These are phyloP conservation scores for Trichosporon sp. DNA, from an alignment of 1,284 basidiomycete genomes.

Conservation along the genomic window DNA sequence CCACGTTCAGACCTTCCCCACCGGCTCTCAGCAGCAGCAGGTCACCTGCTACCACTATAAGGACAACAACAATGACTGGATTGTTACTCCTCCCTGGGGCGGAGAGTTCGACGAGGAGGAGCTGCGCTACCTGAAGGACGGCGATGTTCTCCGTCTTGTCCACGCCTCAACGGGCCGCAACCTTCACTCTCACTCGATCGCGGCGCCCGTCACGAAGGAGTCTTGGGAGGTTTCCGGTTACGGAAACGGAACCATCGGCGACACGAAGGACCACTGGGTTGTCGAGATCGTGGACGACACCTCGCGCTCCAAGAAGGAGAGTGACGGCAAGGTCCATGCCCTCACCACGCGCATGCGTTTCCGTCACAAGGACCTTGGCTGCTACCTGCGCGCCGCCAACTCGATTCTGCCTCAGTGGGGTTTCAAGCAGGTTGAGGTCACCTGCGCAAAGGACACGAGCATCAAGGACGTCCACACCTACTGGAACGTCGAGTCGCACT, in stretches of 20 bases:
- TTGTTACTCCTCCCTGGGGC: conserved; percentile 70
- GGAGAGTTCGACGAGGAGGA: conserved; percentile 52
- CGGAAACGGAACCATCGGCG: conserved; percentile 80
- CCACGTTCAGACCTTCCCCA: conserved; percentile 88
- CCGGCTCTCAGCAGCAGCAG: conserved; percentile 92
- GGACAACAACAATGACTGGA: conserved; percentile 94
- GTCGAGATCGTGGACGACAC: conserved; percentile 91
- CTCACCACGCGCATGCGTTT: conserved; percentile 86
- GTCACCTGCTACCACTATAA: conserved; percentile 99
- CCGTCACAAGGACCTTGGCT: conserved; percentile 70
- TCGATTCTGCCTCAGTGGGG: conserved; percentile 93
- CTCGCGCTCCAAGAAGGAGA: conserved; percentile 59
- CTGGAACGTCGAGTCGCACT: conserved; percentile 98
- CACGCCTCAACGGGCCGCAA: conserved; percentile 81
- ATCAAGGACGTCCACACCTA: conserved; percentile 79
- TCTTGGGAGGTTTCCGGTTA: conserved; percentile 91
- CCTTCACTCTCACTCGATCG: conserved; percentile 84
- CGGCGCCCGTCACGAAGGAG: conserved; percentile 84
- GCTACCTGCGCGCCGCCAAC: conserved; percentile 88
- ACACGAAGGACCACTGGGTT: conserved; percentile 84
- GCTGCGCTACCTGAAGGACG: conserved; percentile 68
- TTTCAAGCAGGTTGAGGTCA: conserved; percentile 97
- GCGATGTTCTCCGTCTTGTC: conserved; percentile 73
- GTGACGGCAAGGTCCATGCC: conserved; percentile 66
- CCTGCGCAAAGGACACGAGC: conserved; percentile 84